Evolutionary conservation across 257 asterid species (phyloP), one percentile per base, ranked within the genome.

Genomic region (Solanum piurae): DNA sequence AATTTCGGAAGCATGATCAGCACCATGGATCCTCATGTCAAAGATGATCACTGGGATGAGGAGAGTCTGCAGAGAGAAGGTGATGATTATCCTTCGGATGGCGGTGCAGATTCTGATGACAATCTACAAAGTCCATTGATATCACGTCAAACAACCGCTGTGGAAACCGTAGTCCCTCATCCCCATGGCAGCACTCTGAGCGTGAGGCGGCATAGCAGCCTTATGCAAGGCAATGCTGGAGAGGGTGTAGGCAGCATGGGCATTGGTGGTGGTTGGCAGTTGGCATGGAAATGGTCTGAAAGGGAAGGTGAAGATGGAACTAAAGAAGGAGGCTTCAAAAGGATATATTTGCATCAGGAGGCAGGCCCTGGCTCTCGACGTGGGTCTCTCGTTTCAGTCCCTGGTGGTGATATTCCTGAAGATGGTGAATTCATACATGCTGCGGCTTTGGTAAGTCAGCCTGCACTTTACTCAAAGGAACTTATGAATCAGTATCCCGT

Each of bases 1-100:
- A 94, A 92, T 90, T 94, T 95, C 7, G 98, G 98, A 38, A 95
- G 98, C 91, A 94, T 95, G 98, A 93, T 95, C 91, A 95, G 98
- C 89, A 87, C 92, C 0, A 92, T 90, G 0, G 98, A 93, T 76
- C 93, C 95, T 7, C 91, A 91, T n/a, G 86, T 83, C 34, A 92
- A 90, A 66, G 38, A 92, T 7, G 95, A 92, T 12, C 95, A 94
- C 84, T 95, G 98, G 98, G 98, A 95, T 9, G 98, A 92, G 82
- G 98, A 95, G 89, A 93, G 94, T 69, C 71, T 92, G 87, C 93
- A 88, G 34, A 91, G 96, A 83, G 98, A 94, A 86, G 95, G 92
- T 8, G 97, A 93, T 21, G 93, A 88, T 20, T 88, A 91, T n/a
- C 66, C 89, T 16, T 90, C 94, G 0, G 95, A 92, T 25, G 91